Evolutionary conservation across 345 rosid genomes (phyloP).

Genomic region (Tarenaya hassleriana): DNA sequence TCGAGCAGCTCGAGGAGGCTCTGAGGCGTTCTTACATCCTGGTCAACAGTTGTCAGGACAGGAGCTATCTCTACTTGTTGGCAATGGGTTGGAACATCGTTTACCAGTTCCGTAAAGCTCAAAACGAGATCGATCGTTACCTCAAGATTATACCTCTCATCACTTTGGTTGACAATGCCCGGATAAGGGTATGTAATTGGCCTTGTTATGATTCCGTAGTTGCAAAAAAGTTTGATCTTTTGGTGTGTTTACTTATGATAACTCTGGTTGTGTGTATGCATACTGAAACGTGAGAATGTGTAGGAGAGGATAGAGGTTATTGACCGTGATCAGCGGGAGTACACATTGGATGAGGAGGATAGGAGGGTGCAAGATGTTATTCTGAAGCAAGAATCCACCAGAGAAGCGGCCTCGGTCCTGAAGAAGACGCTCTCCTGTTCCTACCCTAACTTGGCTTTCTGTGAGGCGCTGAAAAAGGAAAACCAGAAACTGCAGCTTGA

Average conservation of each 20-base stretch:
- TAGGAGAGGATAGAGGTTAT: conserved; percentile 85
- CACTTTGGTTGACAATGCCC: conserved; percentile 91
- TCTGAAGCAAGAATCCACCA: conserved; percentile 60
- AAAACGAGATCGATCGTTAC: conserved; percentile 88
- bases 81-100: conserved; percentile 99
- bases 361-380: conserved; percentile 71
- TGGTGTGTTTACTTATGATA: too few relatives aligned
- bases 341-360: conserved; percentile 85
- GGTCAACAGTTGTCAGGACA: conserved; percentile 84
- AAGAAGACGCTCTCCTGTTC: conserved; percentile 83
- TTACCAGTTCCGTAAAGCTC: conserved; percentile 91
- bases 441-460: conserved; percentile 77
- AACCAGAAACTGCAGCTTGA: conserved; percentile 74
- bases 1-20: conserved; percentile 94
- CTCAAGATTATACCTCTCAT: conserved; percentile 90
- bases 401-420: conserved; percentile 55
- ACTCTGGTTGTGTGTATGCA: too few relatives aligned
- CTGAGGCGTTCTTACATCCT: conserved; percentile 74
- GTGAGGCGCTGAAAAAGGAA: conserved; percentile 73
- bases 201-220: too few relatives aligned
- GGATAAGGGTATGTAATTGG: conserved; percentile 95
- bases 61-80: conserved; percentile 85
- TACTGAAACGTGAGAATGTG: too few relatives aligned
- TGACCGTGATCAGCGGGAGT: conserved; percentile 78
- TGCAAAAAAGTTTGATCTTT: too few relatives aligned